phyloP scores from a whole-genome alignment of 2,329 filamentous ascomycete genomes.

The Mollisia scopiformis region DNA sequence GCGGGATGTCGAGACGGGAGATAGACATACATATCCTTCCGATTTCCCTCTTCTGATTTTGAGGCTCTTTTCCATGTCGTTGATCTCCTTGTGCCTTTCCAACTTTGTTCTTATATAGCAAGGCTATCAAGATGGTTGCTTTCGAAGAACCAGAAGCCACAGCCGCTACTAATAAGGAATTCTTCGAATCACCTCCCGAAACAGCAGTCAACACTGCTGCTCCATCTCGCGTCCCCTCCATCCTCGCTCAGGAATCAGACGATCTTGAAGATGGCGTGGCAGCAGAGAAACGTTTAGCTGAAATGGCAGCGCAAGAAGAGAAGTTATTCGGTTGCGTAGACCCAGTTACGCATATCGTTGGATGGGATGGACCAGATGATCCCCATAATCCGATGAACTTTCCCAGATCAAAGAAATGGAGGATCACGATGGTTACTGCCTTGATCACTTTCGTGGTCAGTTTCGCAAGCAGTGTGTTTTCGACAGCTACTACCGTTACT shows the following conservation, averaged over 20 bases:
- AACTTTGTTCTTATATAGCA: not conserved
- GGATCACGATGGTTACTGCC: conserved; percentile 22
- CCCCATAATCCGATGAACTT: conserved; percentile 26
- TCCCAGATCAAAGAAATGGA: conserved; percentile 24
- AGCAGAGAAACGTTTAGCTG: conserved; percentile 34
- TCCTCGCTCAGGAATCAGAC: conserved; percentile 34
- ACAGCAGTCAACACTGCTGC: conserved; percentile 20
- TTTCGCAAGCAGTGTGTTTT: conserved; percentile 29
- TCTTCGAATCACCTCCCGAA: not conserved
- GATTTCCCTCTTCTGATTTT: not conserved
- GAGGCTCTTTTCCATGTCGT: not conserved
- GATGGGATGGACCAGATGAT: conserved; percentile 26
- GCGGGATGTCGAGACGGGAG: not conserved
- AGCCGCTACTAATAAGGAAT: not conserved
- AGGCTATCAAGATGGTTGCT: not conserved
- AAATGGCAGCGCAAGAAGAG: not conserved
- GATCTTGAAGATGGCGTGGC: conserved; percentile 3
- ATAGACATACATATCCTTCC: not conserved
- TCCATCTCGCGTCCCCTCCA: conserved; percentile 9
- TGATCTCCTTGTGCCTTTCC: not conserved
- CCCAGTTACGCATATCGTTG: conserved; percentile 16
- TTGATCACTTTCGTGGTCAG: conserved; percentile 23
- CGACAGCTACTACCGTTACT: conserved; percentile 36
- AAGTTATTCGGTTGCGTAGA: conserved; percentile 8
- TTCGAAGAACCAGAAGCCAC: not conserved